Conservation (phyloP, 805 yeast species). For the Teunomyces stri region DNA sequence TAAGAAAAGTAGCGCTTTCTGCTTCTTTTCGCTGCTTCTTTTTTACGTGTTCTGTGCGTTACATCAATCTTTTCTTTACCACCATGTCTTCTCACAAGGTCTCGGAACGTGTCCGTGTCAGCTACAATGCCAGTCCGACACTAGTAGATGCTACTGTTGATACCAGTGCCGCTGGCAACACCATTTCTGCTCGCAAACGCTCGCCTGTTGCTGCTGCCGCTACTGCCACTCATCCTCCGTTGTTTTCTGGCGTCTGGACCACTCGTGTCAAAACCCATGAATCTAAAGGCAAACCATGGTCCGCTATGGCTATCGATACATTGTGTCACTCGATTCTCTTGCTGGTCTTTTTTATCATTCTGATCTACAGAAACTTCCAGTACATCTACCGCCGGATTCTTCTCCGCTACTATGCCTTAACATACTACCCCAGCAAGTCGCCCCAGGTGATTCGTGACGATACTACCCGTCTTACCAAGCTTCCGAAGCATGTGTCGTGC, state of each 20-base stretch:
- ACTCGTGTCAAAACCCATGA: background rate
- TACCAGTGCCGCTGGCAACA: background rate
- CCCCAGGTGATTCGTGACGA: conserved; percentile 88
- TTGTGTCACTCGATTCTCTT: conserved; percentile 46
- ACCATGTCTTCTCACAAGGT: conserved; percentile 3
- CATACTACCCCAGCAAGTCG: conserved; percentile 66
- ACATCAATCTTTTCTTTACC: background rate
- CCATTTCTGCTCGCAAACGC: background rate
- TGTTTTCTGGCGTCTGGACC: background rate
- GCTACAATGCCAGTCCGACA: conserved; percentile 1
- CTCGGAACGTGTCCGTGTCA: conserved; percentile 2
- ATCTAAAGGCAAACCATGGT: background rate
- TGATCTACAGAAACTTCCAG: conserved; percentile 53
- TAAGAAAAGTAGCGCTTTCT: background rate
- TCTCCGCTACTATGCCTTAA: conserved; percentile 54
- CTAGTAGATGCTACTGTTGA: background rate
- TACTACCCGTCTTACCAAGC: conserved; percentile 65
- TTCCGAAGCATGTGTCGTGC: conserved; percentile 75
- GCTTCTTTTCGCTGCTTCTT: background rate
- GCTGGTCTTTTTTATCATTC: conserved; percentile 52
- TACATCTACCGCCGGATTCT: conserved; percentile 50
- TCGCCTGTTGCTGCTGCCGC: background rate
- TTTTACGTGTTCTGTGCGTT: background rate
- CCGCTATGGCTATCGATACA: background rate
- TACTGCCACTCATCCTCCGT: background rate